Percentiles rank a stretch among this genome's conserved stretches.
Evolutionary conservation across 2,329 filamentous ascomycete species (phyloP).

Genomic region (Orbilia quercus): DNA sequence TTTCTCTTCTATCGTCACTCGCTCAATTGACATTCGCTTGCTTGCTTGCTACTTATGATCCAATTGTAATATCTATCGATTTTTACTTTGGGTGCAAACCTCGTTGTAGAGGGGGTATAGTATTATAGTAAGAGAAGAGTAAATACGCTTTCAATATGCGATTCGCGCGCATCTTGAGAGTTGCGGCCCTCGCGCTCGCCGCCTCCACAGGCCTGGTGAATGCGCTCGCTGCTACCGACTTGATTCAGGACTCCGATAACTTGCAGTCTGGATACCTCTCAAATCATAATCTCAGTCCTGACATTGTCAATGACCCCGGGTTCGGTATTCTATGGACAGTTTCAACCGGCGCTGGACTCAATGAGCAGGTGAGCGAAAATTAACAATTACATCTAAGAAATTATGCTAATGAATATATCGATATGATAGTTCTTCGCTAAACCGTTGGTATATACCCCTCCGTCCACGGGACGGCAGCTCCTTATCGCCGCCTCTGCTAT

Average conservation of each 20-base stretch:
- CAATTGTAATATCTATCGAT: background rate
- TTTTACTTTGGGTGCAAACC: background rate
- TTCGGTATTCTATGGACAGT: conserved; percentile 62
- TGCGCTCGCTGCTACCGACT: conserved; percentile 58
- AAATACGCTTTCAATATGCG: conserved; percentile 21
- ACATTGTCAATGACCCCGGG: conserved; percentile 61
- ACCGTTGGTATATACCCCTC: conserved; percentile 65
- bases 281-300: conserved; percentile 65
- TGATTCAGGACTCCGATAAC: conserved; percentile 60
- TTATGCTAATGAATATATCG: too few species aligned
- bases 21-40: too few species aligned
- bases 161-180: conserved; percentile 3
- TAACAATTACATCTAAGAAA: background rate
- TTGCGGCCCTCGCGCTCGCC: conserved; percentile 2
- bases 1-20: background rate
- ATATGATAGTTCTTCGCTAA: conserved; percentile 67
- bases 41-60: background rate
- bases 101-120: background rate
- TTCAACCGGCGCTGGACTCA: conserved; percentile 11
- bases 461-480: conserved; percentile 62
- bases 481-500: conserved; percentile 62
- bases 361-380: conserved; percentile 15
- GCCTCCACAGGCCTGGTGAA: background rate
- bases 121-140: background rate
- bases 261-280: conserved; percentile 63